phyloP scores from a whole-genome alignment of 768 basidiomycete genomes.

The Lactarius indigo region DNA sequence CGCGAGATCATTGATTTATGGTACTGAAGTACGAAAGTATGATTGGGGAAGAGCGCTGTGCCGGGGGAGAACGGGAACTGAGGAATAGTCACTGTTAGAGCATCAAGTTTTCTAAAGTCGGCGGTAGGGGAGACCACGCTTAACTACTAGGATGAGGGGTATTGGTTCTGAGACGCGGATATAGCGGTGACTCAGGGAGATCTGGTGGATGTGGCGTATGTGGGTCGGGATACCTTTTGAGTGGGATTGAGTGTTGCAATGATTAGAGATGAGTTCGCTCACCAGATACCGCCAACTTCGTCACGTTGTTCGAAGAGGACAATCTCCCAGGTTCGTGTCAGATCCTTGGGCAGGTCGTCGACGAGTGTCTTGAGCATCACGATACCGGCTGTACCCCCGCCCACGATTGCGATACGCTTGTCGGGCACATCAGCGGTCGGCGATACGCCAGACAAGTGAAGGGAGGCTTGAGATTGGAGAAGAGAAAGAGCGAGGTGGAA shows the following conservation, averaged over 20 bases:
- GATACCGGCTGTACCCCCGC: constrained; percentile 54
- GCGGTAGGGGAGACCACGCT: background rate
- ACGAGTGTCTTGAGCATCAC: constrained; percentile 47
- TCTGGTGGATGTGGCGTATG: constrained; percentile 42
- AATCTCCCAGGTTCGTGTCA: constrained; percentile 42
- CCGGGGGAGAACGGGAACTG: constrained; percentile 47
- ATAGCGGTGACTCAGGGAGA: constrained; percentile 41
- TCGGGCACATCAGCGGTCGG: constrained; percentile 10
- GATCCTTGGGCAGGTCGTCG: constrained; percentile 44
- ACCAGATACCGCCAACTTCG: constrained; percentile 57
- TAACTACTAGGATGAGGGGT: constrained; percentile 48
- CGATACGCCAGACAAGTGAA: background rate
- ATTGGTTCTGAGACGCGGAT: constrained; percentile 53
- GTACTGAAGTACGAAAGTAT: constrained; percentile 45
- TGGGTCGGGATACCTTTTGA: constrained; percentile 43
- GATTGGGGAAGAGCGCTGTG: constrained; percentile 50
- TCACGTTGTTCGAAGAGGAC: constrained; percentile 51
- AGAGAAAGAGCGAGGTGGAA: constrained; percentile 22
- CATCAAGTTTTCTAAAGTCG: constrained; percentile 27
- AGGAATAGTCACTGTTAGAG: constrained; percentile 45
- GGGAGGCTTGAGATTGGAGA: constrained; percentile 2
- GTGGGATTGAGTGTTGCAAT: background rate
- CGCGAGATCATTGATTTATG: constrained; percentile 42
- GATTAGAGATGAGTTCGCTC: constrained; percentile 11
- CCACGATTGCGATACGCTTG: constrained; percentile 54